Conservation (phyloP, 2,329 filamentous ascomycete species). For the Aschersonia sp. region DNA sequence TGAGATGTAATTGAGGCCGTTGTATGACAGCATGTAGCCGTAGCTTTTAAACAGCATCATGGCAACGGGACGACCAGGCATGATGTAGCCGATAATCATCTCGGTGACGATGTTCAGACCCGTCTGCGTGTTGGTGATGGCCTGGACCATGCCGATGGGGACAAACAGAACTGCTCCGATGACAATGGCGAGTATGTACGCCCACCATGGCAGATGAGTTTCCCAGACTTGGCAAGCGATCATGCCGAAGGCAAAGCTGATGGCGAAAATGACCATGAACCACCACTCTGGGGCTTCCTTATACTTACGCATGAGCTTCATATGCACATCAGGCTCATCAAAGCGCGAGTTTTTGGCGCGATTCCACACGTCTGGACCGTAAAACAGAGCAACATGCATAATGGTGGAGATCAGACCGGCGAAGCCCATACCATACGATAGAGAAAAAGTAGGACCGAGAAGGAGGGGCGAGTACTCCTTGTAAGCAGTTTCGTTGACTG, state of each 20-base stretch:
- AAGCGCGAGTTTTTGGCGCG: slow-evolving; percentile 16
- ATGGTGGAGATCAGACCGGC: slow-evolving; percentile 39
- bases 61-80: slow-evolving; percentile 30
- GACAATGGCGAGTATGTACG: slow-evolving; percentile 22
- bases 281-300: slow-evolving; percentile 41
- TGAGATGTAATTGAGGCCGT: slow-evolving; percentile 30
- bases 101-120: slow-evolving; percentile 34
- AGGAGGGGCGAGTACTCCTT: slow-evolving; percentile 39
- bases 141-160: slow-evolving; percentile 29
- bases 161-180: slow-evolving; percentile 26
- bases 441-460: slow-evolving; percentile 37
- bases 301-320: slow-evolving; percentile 41
- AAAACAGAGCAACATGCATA: slow-evolving; percentile 35
- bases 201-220: slow-evolving; percentile 30
- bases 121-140: slow-evolving; percentile 33
- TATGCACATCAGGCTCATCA: slow-evolving; percentile 35
- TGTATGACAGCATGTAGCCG: slow-evolving; percentile 30
- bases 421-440: slow-evolving; percentile 43
- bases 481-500: slow-evolving; percentile 42
- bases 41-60: slow-evolving; percentile 36
- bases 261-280: slow-evolving; percentile 30
- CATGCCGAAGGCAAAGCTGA: slow-evolving; percentile 35
- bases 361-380: slow-evolving; percentile 31
- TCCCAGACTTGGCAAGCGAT: slow-evolving; percentile 18
- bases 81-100: slow-evolving; percentile 33